A percentile compares a stretch with the other conserved stretches of the same genome.
phyloP scores from a whole-genome alignment of 2,329 filamentous ascomycete genomes.

The Ophiocordyceps camponoti-floridani region DNA sequence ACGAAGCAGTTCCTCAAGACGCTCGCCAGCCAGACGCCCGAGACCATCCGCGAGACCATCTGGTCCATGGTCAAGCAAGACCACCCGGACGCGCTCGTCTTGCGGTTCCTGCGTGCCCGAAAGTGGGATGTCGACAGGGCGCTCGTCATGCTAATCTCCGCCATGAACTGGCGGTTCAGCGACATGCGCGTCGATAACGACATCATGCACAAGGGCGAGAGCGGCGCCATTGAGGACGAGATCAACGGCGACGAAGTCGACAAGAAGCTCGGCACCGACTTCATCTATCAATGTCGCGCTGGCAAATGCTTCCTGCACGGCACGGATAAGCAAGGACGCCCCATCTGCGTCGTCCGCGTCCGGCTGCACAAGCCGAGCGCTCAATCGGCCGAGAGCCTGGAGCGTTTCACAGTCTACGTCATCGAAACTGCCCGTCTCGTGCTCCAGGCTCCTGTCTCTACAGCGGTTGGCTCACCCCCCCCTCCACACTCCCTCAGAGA shows the following conservation, averaged over 20 bases:
- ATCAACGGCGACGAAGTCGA: conserved; percentile 34
- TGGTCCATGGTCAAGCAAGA: conserved; percentile 95
- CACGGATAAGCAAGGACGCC: conserved; percentile 63
- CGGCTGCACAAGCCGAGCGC: conserved; percentile 68
- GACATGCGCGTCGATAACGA: conserved; percentile 84
- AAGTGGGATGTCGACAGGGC: conserved; percentile 95
- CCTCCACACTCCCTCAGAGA: not conserved
- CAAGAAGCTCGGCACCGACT: conserved; percentile 57
- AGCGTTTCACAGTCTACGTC: conserved; percentile 79
- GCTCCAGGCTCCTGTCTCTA: conserved; percentile 65
- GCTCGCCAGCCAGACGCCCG: conserved; percentile 56
- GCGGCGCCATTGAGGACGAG: conserved; percentile 40
- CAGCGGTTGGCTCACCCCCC: conserved; percentile 52
- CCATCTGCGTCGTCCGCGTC: conserved; percentile 73
- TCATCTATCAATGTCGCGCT: conserved; percentile 66
- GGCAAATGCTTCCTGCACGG: conserved; percentile 92
- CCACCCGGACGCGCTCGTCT: conserved; percentile 67
- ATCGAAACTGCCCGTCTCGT: conserved; percentile 90
- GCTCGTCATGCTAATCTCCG: conserved; percentile 83
- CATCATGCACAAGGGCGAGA: conserved; percentile 64
- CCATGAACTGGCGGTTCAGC: conserved; percentile 73
- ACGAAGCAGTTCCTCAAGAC: conserved; percentile 74
- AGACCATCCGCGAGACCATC: conserved; percentile 62
- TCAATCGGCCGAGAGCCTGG: conserved; percentile 64
- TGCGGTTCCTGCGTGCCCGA: conserved; percentile 72